phyloP scores from a whole-genome alignment of 495 filamentous ascomycete species.

The Aspergillus kassunensis region DNA sequence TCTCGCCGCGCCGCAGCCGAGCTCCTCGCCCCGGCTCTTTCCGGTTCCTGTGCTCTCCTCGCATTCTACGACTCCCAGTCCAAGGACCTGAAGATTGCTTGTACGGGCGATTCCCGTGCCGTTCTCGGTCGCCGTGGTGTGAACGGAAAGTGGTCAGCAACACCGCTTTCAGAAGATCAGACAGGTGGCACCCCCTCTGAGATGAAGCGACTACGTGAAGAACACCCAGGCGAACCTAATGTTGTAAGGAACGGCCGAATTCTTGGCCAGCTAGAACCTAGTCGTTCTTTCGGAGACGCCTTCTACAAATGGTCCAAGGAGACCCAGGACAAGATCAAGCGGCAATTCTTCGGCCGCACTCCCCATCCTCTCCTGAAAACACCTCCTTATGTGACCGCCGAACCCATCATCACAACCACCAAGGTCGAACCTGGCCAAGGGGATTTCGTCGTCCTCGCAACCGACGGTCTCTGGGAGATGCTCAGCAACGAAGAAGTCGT shows the following conservation, averaged over 20 bases:
- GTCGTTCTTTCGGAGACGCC: slow-evolving; percentile 91
- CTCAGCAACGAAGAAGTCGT: slow-evolving; percentile 97
- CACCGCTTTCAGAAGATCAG: slow-evolving; percentile 83
- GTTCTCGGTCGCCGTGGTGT: slow-evolving; percentile 76
- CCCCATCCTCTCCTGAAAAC: slow-evolving; percentile 72
- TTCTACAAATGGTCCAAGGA: slow-evolving; percentile 93
- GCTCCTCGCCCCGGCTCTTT: slow-evolving; percentile 85
- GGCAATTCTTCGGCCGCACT: slow-evolving; percentile 78
- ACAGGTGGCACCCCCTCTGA: slow-evolving; percentile 84
- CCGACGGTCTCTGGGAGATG: slow-evolving; percentile 99
- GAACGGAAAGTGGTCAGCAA: slow-evolving; percentile 91
- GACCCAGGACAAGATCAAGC: slow-evolving; percentile 73
- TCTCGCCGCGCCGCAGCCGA: slow-evolving; percentile 85
- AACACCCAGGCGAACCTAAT: slow-evolving; percentile 82
- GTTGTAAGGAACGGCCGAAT: slow-evolving; percentile 86
- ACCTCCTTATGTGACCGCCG: slow-evolving; percentile 96
- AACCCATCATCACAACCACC: slow-evolving; percentile 93
- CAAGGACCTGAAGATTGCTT: slow-evolving; percentile 83
- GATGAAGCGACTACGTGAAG: slow-evolving; percentile 70
- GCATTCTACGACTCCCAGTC: slow-evolving; percentile 90
- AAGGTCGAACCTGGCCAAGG: slow-evolving; percentile 85
- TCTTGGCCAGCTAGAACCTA: slow-evolving; percentile 86
- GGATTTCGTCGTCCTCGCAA: slow-evolving; percentile 95
- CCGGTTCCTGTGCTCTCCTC: slow-evolving; percentile 91
- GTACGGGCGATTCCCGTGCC: slow-evolving; percentile 90